These are phyloP conservation scores for thale cress (Arabidopsis thaliana) DNA, from an alignment of 345 rosid genomes.

Conservation along the genomic window TAIR10.1 NC_003074.8:3803001-3803500, in stretches of 20 bases:
- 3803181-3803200: constrained; percentile 72
- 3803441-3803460: constrained; percentile 1
- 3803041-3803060: constrained; percentile 5
- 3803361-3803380: not conserved
- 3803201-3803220: constrained; percentile 93
- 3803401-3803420: constrained; percentile 5
- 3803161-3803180: constrained; percentile 78
- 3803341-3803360: not conserved
- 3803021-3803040: not conserved
- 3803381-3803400: constrained; percentile 1
- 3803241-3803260: constrained; percentile 84
- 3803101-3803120: constrained; percentile 24
- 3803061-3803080: not conserved
- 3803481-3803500: not conserved
- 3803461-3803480: not conserved
- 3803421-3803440: constrained; percentile 8
- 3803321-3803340: not conserved
- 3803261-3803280: constrained; percentile 56
- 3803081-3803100: not conserved
- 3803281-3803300: constrained; percentile 22
- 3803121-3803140: not conserved
- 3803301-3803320: not conserved
- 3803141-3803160: constrained; percentile 16
- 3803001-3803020: constrained; percentile 17
- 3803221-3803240: constrained; percentile 94